Percentiles rank a stretch among this genome's conserved stretches.
These are phyloP conservation scores for Leucaena leucocephala DNA, from an alignment of 306 rosid species.

Conservation along the genomic window DNA sequence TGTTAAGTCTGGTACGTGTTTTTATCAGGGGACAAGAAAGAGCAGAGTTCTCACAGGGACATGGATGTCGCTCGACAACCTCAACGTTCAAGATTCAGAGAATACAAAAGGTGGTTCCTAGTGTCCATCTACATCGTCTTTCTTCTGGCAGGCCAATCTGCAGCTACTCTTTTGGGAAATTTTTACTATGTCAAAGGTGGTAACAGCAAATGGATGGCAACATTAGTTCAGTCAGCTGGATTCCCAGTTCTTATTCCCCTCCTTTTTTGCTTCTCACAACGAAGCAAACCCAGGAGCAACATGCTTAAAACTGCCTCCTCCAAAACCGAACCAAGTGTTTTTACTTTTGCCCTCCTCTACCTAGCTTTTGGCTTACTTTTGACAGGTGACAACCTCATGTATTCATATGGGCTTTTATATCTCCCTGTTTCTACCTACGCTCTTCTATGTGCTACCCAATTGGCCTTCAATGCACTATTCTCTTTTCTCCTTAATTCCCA, in stretches of 20 bases:
- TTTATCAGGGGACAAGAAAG: slow-evolving; percentile 38
- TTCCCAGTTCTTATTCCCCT: slow-evolving; percentile 64
- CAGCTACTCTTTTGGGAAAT: slow-evolving; percentile 59
- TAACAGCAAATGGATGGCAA: slow-evolving; percentile 73
- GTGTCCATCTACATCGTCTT: slow-evolving; percentile 48
- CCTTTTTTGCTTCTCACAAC: slow-evolving; percentile 32
- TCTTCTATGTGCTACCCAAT: slow-evolving; percentile 61
- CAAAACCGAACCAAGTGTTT: slow-evolving; percentile 34
- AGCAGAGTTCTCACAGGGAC: slow-evolving; percentile 18
- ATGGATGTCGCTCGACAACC: slow-evolving; percentile 17
- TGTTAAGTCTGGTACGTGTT: not conserved
- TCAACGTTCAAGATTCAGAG: slow-evolving; percentile 24
- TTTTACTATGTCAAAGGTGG: slow-evolving; percentile 70
- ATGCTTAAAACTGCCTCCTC: slow-evolving; percentile 24
- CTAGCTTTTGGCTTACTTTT: slow-evolving; percentile 48
- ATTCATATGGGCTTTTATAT: slow-evolving; percentile 67
- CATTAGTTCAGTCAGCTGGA: slow-evolving; percentile 71
- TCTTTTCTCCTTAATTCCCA: slow-evolving; percentile 60
- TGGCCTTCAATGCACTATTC: slow-evolving; percentile 69
- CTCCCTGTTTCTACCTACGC: slow-evolving; percentile 67
- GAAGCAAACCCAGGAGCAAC: slow-evolving; percentile 7
- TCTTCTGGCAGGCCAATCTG: slow-evolving; percentile 56
- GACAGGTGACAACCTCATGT: slow-evolving; percentile 54
- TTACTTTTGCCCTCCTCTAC: slow-evolving; percentile 34
- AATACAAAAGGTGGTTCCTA: slow-evolving; percentile 51